Evolutionary conservation across 441 rosid species (phyloP), one percentile per base, ranked within the genome.

Genomic region (Euphorbia celastroides): DNA sequence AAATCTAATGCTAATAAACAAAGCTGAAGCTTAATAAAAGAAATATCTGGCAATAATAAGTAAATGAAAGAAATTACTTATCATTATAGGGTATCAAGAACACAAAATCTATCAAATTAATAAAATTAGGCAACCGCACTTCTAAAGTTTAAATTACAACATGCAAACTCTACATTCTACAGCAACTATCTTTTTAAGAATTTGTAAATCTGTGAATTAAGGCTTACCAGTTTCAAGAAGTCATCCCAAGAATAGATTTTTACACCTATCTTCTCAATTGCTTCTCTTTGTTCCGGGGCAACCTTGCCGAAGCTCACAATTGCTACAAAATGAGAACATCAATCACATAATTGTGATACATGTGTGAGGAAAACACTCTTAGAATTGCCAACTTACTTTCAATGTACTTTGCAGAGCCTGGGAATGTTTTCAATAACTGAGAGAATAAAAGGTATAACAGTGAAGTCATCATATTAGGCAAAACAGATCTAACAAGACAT

Each of bases 291-390:
- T 69, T 86, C 87, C 0, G 90, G 58, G 68, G 85, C 76, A 68
- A 88, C 76, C 77, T 75, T 81, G 68, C 97, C 97, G 78, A 94
- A 94, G 84, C 99, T 94, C 77, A 92, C 97, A 74, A 92, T 82
- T 79, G 94, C 98, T 90, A 77, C 82, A 76, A 20, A 67, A 71
- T 36, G 41, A 74, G 71, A 64, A 31, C 62, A 9, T 30, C 62
- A 61, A 46, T 62, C 36, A 31, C 28, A 42, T 0, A 32, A 44
- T 17, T 23, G 59, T 48, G 11, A 58, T 1, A 38, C 28, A 65
- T 51, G 17, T 59, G 51, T 19, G 1, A 26, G 51, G 64, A 78
- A 54, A n/a, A 60, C 19, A 64, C 22, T 65, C 64, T 51, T 36
- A 58, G 26, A 13, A 27, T 60, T 38, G 5, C 68, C 7, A 60